These are phyloP conservation scores for Fusarium oligoseptatum DNA, from an alignment of 2,329 filamentous ascomycete species.

Conservation along the genomic window DNA sequence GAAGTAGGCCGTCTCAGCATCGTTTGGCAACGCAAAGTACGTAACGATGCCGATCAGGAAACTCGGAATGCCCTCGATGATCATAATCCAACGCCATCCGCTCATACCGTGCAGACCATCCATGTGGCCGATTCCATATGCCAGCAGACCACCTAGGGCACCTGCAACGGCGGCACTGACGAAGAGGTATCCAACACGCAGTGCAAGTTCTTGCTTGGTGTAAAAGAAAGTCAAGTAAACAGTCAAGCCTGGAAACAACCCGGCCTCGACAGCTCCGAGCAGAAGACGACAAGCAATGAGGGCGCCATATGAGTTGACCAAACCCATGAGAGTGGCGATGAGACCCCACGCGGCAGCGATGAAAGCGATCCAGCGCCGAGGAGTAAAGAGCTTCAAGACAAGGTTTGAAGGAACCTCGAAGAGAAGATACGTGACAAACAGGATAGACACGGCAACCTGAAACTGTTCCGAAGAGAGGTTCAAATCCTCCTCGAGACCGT, in stretches of 20 bases:
- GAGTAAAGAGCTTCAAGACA: constrained; percentile 72
- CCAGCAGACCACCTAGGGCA: constrained; percentile 78
- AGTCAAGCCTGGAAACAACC: constrained; percentile 77
- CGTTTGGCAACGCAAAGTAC: constrained; percentile 54
- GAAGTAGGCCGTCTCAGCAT: constrained; percentile 68
- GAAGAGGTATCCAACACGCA: constrained; percentile 81
- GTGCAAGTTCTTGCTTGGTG: constrained; percentile 77
- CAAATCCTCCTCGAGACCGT: constrained; percentile 74
- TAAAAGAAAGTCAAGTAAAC: constrained; percentile 83
- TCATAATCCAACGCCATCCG: constrained; percentile 81
- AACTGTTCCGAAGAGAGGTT: constrained; percentile 73
- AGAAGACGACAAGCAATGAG: constrained; percentile 78
- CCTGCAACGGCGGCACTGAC: constrained; percentile 78
- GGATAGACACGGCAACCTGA: constrained; percentile 75
- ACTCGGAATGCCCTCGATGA: constrained; percentile 63
- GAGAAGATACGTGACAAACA: constrained; percentile 74
- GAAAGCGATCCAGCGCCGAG: constrained; percentile 73
- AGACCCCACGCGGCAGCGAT: constrained; percentile 76
- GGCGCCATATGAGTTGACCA: constrained; percentile 74
- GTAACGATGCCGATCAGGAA: constrained; percentile 52
- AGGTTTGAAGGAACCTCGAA: constrained; percentile 77
- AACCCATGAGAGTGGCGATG: constrained; percentile 76
- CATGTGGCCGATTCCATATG: constrained; percentile 80
- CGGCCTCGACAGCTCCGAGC: constrained; percentile 77
- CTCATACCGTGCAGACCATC: constrained; percentile 73